Evolutionary conservation across 306 rosid genomes (phyloP).

Genomic region (Aeschynomene evenia): DNA sequence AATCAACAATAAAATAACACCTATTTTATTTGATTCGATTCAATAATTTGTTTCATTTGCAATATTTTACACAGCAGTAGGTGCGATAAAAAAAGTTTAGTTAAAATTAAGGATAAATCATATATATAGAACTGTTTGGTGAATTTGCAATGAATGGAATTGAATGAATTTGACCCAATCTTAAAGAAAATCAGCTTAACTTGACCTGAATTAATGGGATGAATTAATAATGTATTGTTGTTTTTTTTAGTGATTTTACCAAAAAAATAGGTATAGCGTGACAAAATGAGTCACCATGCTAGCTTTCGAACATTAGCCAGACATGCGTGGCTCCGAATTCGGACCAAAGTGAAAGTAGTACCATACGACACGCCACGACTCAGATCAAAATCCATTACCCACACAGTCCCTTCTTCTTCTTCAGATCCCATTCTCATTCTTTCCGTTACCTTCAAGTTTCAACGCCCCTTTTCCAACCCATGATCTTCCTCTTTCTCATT

Average conservation of each 20-base stretch:
- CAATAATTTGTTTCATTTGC: no score
- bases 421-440: not conserved
- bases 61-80: no score
- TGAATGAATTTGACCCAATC: no score
- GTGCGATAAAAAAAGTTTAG: no score
- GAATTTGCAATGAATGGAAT: no score
- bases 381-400: conserved; percentile 32
- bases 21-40: no score
- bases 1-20: no score
- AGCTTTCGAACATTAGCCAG: not conserved
- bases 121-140: no score
- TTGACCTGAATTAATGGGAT: not conserved
- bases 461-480: not conserved
- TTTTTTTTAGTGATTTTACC: no score
- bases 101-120: no score
- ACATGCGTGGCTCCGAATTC: not conserved
- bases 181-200: no score
- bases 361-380: not conserved
- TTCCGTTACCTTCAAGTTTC: not conserved
- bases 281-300: not conserved
- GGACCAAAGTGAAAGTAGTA: not conserved
- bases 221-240: no score
- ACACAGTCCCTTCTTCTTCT: not conserved
- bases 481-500: not conserved
- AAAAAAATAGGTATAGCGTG: not conserved